Conservation (phyloP, 2,329 filamentous ascomycete genomes). For the Gaeumannomyces sp. region DNA sequence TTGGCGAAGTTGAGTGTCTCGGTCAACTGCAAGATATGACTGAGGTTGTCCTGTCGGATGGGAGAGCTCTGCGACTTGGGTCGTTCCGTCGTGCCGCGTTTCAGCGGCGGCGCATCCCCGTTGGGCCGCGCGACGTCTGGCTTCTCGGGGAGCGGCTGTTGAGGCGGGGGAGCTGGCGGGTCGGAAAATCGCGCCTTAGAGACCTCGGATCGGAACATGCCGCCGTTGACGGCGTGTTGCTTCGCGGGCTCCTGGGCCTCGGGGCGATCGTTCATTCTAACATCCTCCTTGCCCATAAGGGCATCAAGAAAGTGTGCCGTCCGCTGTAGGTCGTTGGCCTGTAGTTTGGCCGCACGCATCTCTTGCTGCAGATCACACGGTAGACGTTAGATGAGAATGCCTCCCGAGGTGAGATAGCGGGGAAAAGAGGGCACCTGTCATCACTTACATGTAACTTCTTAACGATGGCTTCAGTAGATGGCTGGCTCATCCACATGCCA, state of each 20-base stretch:
- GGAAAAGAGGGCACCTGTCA: neutral
- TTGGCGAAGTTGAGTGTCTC: conserved; percentile 80
- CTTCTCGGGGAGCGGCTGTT: conserved; percentile 89
- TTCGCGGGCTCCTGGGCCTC: conserved; percentile 43
- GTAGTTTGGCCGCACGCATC: conserved; percentile 82
- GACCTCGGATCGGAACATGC: conserved; percentile 56
- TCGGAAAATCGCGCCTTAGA: conserved; percentile 83
- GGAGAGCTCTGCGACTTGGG: conserved; percentile 57
- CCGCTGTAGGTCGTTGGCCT: conserved; percentile 76
- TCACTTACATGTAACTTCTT: conserved; percentile 72
- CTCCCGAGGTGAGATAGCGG: conserved; percentile 16
- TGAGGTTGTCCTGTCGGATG: conserved; percentile 51
- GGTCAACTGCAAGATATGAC: conserved; percentile 76
- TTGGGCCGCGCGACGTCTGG: conserved; percentile 58
- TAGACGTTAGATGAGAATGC: conserved; percentile 13
- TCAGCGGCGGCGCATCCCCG: conserved; percentile 55
- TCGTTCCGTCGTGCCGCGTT: conserved; percentile 69
- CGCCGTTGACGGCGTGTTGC: conserved; percentile 42
- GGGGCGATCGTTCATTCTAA: conserved; percentile 52
- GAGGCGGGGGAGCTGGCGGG: conserved; percentile 85
- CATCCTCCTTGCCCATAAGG: conserved; percentile 64
- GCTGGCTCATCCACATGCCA: conserved; percentile 79
- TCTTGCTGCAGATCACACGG: conserved; percentile 55
- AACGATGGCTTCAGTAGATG: conserved; percentile 91
- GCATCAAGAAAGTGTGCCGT: conserved; percentile 76